phyloP scores from a whole-genome alignment of 2,329 filamentous ascomycete genomes.

The Nothophoma quercina region DNA sequence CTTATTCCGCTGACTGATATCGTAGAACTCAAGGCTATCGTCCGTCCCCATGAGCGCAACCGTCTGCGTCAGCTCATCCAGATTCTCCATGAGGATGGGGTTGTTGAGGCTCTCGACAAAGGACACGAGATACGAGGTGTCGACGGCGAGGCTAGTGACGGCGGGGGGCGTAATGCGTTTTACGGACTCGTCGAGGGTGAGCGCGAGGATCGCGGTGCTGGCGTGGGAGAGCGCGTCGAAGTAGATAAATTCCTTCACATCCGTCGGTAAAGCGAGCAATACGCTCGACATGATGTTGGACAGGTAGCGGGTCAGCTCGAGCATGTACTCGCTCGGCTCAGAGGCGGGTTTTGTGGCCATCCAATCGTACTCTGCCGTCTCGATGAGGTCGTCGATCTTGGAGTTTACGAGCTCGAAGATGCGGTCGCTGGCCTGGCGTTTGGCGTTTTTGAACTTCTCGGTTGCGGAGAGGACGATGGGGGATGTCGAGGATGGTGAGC shows the following conservation, averaged over 20 bases:
- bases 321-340: conserved; percentile 92
- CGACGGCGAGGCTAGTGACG: conserved; percentile 79
- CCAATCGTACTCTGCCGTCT: conserved; percentile 98
- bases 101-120: conserved; percentile 91
- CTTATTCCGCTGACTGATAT: conserved; percentile 86
- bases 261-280: conserved; percentile 86
- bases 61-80: conserved; percentile 94
- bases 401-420: conserved; percentile 99
- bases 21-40: conserved; percentile 96
- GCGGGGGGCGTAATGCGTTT: conserved; percentile 88
- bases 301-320: conserved; percentile 89
- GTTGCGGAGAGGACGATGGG: conserved; percentile 84
- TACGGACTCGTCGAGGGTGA: conserved; percentile 80
- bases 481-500: conserved; percentile 80
- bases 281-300: conserved; percentile 97
- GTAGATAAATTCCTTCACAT: conserved; percentile 98
- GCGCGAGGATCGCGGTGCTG: conserved; percentile 79
- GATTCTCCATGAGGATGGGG: conserved; percentile 83
- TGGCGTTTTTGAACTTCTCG: conserved; percentile 84
- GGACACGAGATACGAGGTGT: conserved; percentile 81
- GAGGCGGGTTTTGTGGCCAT: conserved; percentile 67
- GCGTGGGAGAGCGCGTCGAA: conserved; percentile 95
- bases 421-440: conserved; percentile 95
- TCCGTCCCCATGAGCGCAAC: conserved; percentile 84
- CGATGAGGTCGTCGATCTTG: conserved; percentile 96